Base-by-base conservation (phyloP, 2,329 filamentous ascomycete species). In the Laburnicola sp. region DNA sequence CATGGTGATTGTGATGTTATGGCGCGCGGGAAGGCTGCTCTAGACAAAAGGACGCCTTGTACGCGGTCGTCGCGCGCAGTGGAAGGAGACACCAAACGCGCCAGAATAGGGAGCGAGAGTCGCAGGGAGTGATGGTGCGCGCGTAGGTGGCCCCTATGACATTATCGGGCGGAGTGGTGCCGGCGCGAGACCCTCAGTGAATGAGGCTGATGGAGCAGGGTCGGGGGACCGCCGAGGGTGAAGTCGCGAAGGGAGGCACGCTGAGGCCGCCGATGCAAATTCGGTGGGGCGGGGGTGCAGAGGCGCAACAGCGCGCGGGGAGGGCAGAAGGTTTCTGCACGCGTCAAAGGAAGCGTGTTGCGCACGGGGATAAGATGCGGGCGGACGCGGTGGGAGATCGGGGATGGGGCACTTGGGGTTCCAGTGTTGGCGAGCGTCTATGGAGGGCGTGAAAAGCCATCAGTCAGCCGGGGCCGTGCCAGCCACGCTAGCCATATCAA, bases 1-100 rank as follows among this genome's bases (percentile, higher is more conserved):
- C 90, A 95, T 95, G 59, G 48, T 65, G 61, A 48, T 42, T 45
- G 55, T 57, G 41, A 53, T 50, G 53, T 46, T 39, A 43, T 56
- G 46, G 51, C 58, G 59, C 60, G 55, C 58, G 56, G 47, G 47
- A 38, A 11, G 38, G 48, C 36, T 41, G 45, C 51, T 62, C 38
- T 55, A 40, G 26, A 53, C 35, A 36, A 54, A 43, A 28, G 36
- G 42, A 45, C 38, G 49, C 36, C 46, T 58, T 46, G 49, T 40
- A 62, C 62, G 61, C 58, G 60, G 51, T 60, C 50, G 58, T 45
- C 45, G 51, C 55, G 53, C 45, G 54, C 48, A 43, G 55, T 53
- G 48, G 39, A 49, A 48, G 57, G 51, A 41, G 56, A 30, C 49
- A 45, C 41, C 51, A 43, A 48, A 57, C 51, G 66, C 63, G 66